These are phyloP conservation scores for Geum urbanum DNA, from an alignment of 306 rosid species.

Conservation along the genomic window DNA sequence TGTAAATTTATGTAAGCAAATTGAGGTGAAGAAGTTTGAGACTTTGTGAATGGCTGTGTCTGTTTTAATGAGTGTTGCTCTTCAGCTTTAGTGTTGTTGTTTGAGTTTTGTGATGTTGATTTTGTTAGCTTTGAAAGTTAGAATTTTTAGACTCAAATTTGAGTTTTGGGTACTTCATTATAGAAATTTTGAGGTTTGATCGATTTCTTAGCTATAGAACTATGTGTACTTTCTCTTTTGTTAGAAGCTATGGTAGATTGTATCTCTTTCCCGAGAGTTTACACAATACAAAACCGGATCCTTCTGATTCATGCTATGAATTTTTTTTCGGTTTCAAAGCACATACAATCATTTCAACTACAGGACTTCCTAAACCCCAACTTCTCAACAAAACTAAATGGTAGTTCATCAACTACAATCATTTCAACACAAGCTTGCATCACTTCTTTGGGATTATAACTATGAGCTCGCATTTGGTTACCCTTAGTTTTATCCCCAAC, in stretches of 20 bases:
- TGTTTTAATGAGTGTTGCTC: not conserved
- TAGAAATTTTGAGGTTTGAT: too few species aligned
- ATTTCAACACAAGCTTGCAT: too few species aligned
- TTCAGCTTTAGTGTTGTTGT: not conserved
- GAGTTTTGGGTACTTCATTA: too few species aligned
- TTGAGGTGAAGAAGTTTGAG: not conserved
- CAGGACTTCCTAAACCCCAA: too few species aligned
- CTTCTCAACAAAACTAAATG: too few species aligned
- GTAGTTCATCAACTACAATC: too few species aligned
- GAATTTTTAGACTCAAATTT: slow-evolving; percentile 42
- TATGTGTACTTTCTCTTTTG: slow-evolving; percentile 41
- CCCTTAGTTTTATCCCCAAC: too few species aligned
- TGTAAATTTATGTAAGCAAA: not conserved
- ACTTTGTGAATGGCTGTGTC: not conserved
- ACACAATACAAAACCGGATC: not conserved
- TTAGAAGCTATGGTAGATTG: not conserved
- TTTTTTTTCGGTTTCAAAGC: not conserved
- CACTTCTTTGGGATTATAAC: too few species aligned
- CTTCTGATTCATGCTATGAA: not conserved
- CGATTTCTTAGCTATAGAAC: slow-evolving; percentile 42
- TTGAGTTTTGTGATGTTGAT: not conserved
- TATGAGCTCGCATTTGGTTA: too few species aligned
- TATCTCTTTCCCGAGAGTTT: not conserved
- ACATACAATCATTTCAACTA: not conserved
- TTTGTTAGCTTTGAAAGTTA: slow-evolving; percentile 8